These are phyloP conservation scores for Huiozyma sinensis DNA, from an alignment of 805 yeast genomes.

Conservation along the genomic window DNA sequence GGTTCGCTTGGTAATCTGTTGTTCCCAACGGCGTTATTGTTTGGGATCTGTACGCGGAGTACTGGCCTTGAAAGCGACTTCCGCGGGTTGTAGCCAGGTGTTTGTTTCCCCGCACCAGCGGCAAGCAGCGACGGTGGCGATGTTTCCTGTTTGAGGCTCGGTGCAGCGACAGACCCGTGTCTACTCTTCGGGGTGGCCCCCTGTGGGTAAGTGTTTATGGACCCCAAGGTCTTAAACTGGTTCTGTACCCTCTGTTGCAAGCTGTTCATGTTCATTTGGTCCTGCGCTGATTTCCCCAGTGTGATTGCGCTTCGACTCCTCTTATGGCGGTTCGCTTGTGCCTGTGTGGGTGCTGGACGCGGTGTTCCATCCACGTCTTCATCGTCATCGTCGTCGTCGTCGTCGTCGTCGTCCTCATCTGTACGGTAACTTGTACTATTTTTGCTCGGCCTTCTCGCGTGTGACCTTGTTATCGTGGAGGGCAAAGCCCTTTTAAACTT, in stretches of 20 bases:
- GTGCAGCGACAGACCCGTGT: too few species aligned
- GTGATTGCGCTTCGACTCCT: too few species aligned
- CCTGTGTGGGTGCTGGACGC: constrained; percentile 9
- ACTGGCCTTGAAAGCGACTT: constrained; percentile 36
- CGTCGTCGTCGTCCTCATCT: constrained; percentile 5
- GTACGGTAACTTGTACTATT: not conserved
- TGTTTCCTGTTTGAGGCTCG: too few species aligned
- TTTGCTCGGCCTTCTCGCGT: constrained; percentile 1
- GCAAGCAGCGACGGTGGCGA: too few species aligned
- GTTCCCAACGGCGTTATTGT: constrained; percentile 25
- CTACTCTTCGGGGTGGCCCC: not conserved
- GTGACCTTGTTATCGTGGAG: too few species aligned
- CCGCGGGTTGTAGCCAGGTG: not conserved
- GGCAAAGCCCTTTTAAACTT: too few species aligned
- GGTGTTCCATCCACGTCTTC: constrained; percentile 3
- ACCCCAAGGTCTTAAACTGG: constrained; percentile 12
- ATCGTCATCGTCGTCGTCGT: constrained; percentile 6
- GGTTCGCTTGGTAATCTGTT: constrained; percentile 23
- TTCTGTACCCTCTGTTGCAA: constrained; percentile 20
- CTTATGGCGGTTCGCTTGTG: too few species aligned
- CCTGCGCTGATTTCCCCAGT: too few species aligned
- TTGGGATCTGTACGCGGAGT: constrained; percentile 56
- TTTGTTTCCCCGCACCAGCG: too few species aligned
- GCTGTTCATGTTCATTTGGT: too few species aligned
- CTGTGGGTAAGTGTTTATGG: not conserved